Evolutionary conservation across 2,329 filamentous ascomycete genomes (phyloP).

Genomic region (Pseudodiploospora longispora): DNA sequence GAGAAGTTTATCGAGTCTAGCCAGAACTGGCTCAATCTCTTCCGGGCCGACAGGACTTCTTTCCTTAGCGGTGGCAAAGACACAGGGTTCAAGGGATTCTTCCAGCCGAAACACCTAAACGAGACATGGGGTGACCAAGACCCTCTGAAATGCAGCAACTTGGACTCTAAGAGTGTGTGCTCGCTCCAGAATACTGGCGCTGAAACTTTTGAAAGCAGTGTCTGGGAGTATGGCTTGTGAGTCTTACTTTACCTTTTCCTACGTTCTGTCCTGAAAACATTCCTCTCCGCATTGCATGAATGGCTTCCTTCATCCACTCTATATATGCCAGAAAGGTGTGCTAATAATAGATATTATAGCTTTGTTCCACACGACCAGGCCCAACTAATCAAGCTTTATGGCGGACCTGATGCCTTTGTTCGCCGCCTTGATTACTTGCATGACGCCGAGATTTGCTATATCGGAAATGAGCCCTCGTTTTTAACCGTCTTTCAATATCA

Average conservation of each 20-base stretch:
- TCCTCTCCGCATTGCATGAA: too few species aligned
- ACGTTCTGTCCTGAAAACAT: not conserved
- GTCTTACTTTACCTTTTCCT: constrained; percentile 14
- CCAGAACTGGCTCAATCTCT: constrained; percentile 61
- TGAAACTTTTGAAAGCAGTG: constrained; percentile 65
- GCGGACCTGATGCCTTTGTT: constrained; percentile 49
- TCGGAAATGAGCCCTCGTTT: constrained; percentile 56
- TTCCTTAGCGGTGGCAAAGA: constrained; percentile 42
- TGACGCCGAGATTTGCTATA: constrained; percentile 54
- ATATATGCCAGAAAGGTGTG: too few species aligned
- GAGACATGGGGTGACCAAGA: constrained; percentile 62
- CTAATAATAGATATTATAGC: constrained; percentile 13
- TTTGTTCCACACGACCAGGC: constrained; percentile 48
- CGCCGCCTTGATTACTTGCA: constrained; percentile 57
- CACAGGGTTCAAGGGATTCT: constrained; percentile 61
- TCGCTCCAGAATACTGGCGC: constrained; percentile 50
- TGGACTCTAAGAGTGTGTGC: constrained; percentile 49
- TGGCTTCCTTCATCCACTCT: too few species aligned
- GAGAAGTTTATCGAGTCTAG: constrained; percentile 53
- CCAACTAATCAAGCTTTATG: constrained; percentile 49
- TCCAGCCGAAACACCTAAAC: constrained; percentile 61
- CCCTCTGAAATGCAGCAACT: constrained; percentile 52
- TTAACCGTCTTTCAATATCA: constrained; percentile 61
- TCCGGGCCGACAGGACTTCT: constrained; percentile 50
- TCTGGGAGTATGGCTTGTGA: constrained; percentile 67